Percentiles rank a stretch among this genome's conserved stretches.
These are phyloP conservation scores for grape (Vitis vinifera) DNA, from an alignment of 164 flowering plant species.

Conservation along the genomic window ASM3070453v1 NC_081810.1:6401501-6402000, in stretches of 20 bases:
- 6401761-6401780: constrained; percentile 72
- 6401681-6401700: constrained; percentile 66
- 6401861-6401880: no score
- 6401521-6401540: constrained; percentile 52
- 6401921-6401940: no score
- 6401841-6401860: no score
- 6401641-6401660: constrained; percentile 66
- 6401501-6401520: constrained; percentile 66
- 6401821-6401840: no score
- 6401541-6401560: constrained; percentile 54
- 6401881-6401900: no score
- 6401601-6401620: constrained; percentile 68
- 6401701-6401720: constrained; percentile 69
- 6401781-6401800: constrained; percentile 61
- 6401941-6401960: no score
- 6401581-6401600: constrained; percentile 69
- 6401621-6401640: constrained; percentile 65
- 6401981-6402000: no score
- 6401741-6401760: constrained; percentile 69
- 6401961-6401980: no score
- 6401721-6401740: constrained; percentile 64
- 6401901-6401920: no score
- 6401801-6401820: background rate
- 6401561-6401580: constrained; percentile 61
- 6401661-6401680: constrained; percentile 64